A percentile compares a stretch with the other conserved stretches of the same genome.
Conservation (phyloP, 371 early-diverging fungal genomes). For the Aphelidium insulamus region DNA sequence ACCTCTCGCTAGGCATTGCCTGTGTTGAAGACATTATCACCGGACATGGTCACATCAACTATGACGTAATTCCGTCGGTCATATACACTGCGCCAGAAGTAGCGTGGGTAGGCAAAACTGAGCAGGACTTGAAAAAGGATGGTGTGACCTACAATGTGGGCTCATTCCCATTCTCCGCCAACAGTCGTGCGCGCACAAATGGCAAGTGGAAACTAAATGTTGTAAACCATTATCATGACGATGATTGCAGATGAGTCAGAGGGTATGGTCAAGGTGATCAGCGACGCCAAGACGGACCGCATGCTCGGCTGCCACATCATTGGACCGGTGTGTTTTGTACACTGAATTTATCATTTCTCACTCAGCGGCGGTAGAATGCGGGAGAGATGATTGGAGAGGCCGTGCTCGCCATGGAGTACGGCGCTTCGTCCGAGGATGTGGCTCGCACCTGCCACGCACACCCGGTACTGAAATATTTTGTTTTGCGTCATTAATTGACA, state of each 20-base stretch:
- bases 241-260: too few relatives aligned
- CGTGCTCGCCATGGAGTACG: constrained; percentile 89
- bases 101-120: constrained; percentile 94
- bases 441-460: constrained; percentile 96
- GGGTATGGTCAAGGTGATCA: constrained; percentile 85
- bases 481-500: background rate
- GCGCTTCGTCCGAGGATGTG: constrained; percentile 86
- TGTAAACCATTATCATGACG: constrained; percentile 5
- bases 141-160: constrained; percentile 72
- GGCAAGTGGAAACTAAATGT: constrained; percentile 11
- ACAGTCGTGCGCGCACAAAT: constrained; percentile 92
- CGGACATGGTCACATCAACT: constrained; percentile 94
- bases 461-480: constrained; percentile 17
- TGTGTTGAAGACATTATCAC: constrained; percentile 77
- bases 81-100: constrained; percentile 97
- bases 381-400: constrained; percentile 98
- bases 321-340: constrained; percentile 57
- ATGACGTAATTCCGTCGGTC: constrained; percentile 89
- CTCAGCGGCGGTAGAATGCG: constrained; percentile 45
- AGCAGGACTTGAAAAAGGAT: constrained; percentile 68
- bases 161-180: constrained; percentile 85
- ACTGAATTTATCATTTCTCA: background rate
- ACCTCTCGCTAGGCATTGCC: constrained; percentile 49
- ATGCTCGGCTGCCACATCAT: constrained; percentile 93
- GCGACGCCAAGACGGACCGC: constrained; percentile 83